Percentiles rank a stretch among this genome's conserved stretches.
phyloP scores from a whole-genome alignment of 2,329 filamentous ascomycete genomes.

The Cytospora mali region DNA sequence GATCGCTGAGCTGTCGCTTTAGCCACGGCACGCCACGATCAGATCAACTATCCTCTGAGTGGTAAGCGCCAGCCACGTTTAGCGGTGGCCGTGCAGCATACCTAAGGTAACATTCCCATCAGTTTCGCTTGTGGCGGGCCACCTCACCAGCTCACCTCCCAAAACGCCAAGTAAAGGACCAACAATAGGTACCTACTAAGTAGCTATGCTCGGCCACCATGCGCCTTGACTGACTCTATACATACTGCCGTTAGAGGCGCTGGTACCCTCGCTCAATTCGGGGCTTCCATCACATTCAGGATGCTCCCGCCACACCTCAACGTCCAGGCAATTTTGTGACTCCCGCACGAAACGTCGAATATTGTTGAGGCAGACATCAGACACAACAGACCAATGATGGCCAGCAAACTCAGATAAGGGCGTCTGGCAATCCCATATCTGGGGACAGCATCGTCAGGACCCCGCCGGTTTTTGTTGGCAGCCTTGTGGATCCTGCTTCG shows the following conservation, averaged over 20 bases:
- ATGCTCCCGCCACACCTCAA: not conserved
- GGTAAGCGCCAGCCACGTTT: not conserved
- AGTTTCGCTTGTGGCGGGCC: not conserved
- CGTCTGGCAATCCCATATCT: not conserved
- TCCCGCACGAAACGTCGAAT: too few relatives aligned
- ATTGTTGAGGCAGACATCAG: not conserved
- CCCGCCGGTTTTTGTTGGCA: not conserved
- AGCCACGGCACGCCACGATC: too few relatives aligned
- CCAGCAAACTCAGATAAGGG: not conserved
- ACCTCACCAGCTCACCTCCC: too few relatives aligned
- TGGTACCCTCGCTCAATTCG: not conserved
- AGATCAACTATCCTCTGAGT: not conserved
- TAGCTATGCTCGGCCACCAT: not conserved
- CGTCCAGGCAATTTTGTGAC: too few relatives aligned
- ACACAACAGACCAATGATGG: not conserved
- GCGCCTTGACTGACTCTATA: not conserved
- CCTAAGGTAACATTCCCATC: too few relatives aligned
- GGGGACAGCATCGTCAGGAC: constrained; percentile 32
- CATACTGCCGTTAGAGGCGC: not conserved
- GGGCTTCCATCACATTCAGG: not conserved
- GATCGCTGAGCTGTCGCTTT: not conserved
- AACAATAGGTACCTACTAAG: too few relatives aligned
- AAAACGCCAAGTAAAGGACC: too few relatives aligned
- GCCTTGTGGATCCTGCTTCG: not conserved
- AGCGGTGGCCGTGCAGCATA: not conserved